phyloP scores from a whole-genome alignment of 441 rosid species.

The Daphne laureola region DNA sequence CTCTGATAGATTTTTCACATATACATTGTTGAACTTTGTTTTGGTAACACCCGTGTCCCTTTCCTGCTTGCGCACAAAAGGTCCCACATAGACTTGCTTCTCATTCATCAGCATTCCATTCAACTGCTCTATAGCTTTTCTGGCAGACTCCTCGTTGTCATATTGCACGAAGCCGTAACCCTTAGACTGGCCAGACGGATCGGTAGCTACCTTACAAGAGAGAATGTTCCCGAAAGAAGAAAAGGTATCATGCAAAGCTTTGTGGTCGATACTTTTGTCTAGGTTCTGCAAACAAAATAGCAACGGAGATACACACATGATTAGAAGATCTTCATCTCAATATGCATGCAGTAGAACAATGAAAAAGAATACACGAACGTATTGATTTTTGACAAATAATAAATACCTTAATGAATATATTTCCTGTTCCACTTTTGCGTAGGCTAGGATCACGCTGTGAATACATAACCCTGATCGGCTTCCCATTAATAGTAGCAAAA shows the following conservation, averaged over 20 bases:
- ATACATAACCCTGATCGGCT: conserved; percentile 66
- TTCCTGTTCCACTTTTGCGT: conserved; percentile 79
- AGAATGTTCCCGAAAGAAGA: conserved; percentile 64
- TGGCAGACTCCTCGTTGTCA: conserved; percentile 69
- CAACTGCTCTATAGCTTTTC: conserved; percentile 58
- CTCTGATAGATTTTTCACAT: conserved; percentile 76
- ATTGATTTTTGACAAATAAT: neutral
- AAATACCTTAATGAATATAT: conserved; percentile 73
- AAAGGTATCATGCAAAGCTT: conserved; percentile 76
- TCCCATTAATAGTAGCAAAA: conserved; percentile 66
- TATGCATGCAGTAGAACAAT: neutral
- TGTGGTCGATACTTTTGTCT: conserved; percentile 75
- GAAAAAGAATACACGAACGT: neutral
- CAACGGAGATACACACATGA: no score
- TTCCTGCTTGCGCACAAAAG: conserved; percentile 76
- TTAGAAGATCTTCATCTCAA: no score
- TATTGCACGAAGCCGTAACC: conserved; percentile 92
- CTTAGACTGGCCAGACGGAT: conserved; percentile 67
- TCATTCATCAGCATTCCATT: conserved; percentile 84
- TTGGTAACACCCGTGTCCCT: conserved; percentile 45
- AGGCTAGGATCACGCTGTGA: conserved; percentile 79
- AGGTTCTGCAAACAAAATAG: conserved; percentile 42
- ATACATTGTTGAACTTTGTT: conserved; percentile 62
- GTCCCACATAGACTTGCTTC: conserved; percentile 83
- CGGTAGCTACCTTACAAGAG: conserved; percentile 81